These are phyloP conservation scores for Epichloe gansuensis DNA, from an alignment of 2,329 filamentous ascomycete genomes.

Conservation along the genomic window DNA sequence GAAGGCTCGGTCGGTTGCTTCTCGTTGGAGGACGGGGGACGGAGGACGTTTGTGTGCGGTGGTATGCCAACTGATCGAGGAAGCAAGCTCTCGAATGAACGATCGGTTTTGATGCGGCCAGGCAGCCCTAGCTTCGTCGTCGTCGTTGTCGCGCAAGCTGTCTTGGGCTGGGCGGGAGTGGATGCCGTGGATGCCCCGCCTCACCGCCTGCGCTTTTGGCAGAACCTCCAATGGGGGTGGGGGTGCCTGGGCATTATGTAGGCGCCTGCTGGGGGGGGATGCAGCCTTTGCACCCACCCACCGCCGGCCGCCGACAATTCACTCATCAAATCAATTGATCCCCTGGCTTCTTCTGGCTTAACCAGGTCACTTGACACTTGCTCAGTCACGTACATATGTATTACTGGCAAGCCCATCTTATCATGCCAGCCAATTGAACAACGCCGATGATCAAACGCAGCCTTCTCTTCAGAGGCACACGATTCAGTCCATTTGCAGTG, in stretches of 20 bases:
- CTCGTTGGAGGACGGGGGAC: neutral
- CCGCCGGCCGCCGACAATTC: too few species aligned
- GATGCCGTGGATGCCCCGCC: constrained; percentile 6
- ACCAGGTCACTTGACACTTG: too few species aligned
- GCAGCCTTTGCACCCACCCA: too few species aligned
- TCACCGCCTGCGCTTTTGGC: constrained; percentile 10
- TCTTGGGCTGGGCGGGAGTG: neutral
- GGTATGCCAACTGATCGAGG: constrained; percentile 4
- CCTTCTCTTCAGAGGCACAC: neutral
- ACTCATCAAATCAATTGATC: too few species aligned
- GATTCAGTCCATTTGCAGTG: neutral
- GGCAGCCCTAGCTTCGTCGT: constrained; percentile 14
- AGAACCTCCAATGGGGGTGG: neutral
- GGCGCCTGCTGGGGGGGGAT: too few species aligned
- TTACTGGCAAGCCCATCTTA: neutral
- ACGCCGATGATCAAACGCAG: constrained; percentile 1
- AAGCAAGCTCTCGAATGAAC: constrained; percentile 6
- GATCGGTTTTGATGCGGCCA: constrained; percentile 9
- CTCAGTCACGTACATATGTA: too few species aligned
- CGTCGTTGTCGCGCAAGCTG: constrained; percentile 7
- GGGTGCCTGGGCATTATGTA: too few species aligned
- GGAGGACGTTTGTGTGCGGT: constrained; percentile 3
- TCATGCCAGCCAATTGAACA: neutral
- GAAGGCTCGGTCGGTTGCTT: constrained; percentile 3
- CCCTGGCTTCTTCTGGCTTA: too few species aligned